Evolutionary conservation across 2,329 filamentous ascomycete genomes (phyloP).

Genomic region (Colletotrichum chlorophyti): DNA sequence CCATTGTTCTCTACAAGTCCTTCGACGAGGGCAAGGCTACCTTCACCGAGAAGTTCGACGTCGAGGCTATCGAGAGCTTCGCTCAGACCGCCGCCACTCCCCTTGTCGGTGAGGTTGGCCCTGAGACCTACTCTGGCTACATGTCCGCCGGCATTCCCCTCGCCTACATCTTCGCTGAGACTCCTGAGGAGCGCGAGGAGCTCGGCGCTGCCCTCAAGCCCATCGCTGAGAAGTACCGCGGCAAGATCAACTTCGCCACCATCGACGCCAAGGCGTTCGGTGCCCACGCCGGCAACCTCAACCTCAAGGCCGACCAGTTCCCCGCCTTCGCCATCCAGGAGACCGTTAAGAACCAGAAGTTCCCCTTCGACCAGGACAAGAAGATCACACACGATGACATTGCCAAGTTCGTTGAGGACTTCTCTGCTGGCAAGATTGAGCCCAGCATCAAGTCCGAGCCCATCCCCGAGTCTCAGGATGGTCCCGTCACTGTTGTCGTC

Average conservation of each 20-base stretch:
- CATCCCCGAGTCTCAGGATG: constrained; percentile 91
- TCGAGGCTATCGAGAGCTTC: constrained; percentile 81
- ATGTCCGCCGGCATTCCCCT: constrained; percentile 88
- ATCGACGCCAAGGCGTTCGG: constrained; percentile 95
- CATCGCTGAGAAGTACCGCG: constrained; percentile 89
- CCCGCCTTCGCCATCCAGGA: constrained; percentile 98
- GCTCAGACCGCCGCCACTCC: constrained; percentile 86
- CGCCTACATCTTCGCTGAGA: constrained; percentile 97
- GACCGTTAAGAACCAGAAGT: constrained; percentile 94
- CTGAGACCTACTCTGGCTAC: constrained; percentile 95
- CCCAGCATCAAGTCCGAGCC: constrained; percentile 99
- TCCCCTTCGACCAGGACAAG: constrained; percentile 86
- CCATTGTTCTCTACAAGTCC: constrained; percentile 93
- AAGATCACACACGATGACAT: constrained; percentile 77
- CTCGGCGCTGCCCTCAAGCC: constrained; percentile 81
- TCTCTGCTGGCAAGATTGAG: constrained; percentile 84
- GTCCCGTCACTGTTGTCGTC: constrained; percentile 85
- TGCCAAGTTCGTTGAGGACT: constrained; percentile 84
- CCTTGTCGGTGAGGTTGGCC: constrained; percentile 93
- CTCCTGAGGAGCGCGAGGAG: constrained; percentile 83
- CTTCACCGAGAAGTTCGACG: constrained; percentile 82
- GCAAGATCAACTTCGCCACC: constrained; percentile 95
- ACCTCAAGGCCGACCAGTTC: constrained; percentile 95
- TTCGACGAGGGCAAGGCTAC: constrained; percentile 96
- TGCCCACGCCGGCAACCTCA: constrained; percentile 94